Percentiles rank a stretch among this genome's conserved stretches.
Conservation (phyloP, 352 stramenopile genomes). For the Pythium vanterpoolii region DNA sequence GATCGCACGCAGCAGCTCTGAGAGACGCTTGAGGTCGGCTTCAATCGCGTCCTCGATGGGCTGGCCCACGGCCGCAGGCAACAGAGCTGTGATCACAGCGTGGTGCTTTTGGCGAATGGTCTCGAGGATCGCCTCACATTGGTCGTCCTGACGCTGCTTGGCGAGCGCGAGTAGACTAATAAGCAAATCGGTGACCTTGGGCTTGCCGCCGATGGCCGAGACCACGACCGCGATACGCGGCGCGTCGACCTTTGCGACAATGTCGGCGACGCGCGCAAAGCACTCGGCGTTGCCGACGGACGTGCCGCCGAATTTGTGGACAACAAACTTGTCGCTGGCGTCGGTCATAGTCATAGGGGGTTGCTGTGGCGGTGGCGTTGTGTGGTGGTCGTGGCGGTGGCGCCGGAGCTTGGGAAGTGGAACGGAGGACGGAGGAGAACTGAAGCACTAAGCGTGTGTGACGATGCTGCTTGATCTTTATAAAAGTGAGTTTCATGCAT, state of each 20-base stretch:
- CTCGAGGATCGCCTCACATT: constrained; percentile 68
- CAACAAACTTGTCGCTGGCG: constrained; percentile 72
- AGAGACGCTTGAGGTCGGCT: constrained; percentile 62
- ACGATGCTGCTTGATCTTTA: neutral
- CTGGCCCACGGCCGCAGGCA: constrained; percentile 43
- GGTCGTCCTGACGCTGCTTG: constrained; percentile 72
- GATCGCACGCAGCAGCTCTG: constrained; percentile 81
- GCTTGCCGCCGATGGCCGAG: constrained; percentile 95
- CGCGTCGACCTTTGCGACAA: constrained; percentile 45
- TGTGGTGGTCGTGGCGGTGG: neutral
- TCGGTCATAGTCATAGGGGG: constrained; percentile 18
- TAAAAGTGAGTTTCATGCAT: constrained; percentile 3
- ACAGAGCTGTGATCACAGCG: constrained; percentile 58
- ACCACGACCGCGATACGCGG: constrained; percentile 86
- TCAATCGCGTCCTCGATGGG: constrained; percentile 61
- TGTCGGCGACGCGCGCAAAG: constrained; percentile 84
- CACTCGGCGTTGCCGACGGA: constrained; percentile 92
- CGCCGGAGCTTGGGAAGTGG: constrained; percentile 17
- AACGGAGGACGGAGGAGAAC: constrained; percentile 3
- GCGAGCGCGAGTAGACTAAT: constrained; percentile 88
- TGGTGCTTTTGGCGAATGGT: constrained; percentile 79
- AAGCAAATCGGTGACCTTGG: constrained; percentile 95
- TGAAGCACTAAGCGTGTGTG: constrained; percentile 9
- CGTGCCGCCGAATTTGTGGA: constrained; percentile 98
- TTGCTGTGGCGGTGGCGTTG: neutral